Evolutionary conservation across 2,329 filamentous ascomycete species (phyloP), one percentile per base, ranked within the genome.

Genomic region (Samsoniella hepiali): DNA sequence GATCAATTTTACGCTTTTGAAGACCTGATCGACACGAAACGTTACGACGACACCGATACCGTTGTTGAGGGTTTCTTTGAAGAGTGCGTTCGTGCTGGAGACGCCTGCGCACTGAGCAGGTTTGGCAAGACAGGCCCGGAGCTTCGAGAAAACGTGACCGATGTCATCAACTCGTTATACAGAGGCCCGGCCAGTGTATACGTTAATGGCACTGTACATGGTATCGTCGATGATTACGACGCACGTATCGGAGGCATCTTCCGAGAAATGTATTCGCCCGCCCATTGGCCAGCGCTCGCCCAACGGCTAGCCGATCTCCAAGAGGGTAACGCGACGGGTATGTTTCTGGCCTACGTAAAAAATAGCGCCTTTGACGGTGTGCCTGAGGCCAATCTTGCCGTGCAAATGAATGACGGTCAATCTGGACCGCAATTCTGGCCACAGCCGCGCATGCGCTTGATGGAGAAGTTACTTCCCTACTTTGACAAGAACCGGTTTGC

Each of bases 181-280:
- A 54, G 32, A 15, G 40, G 10, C 3, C 62, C 62, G 5, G 22
- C 38, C 3, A 56, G 55, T 74, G 75, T 79, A 13, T 81, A 81
- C 57, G 64, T 82, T 59, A 78, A 81, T 68, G 73, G 70, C 42
- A 73, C 73, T 1, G 67, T 74, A 3, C 77, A 78, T 34, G 78
- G 78, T 0, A 64, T 73, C 0, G 58, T 82, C 3, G 75, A 77
- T 59, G 73, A 75, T 59, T 69, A 72, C 54, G 70, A 72, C 1
- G 65, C 79, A 3, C 74, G 74, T 68, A 69, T 71, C 38, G 67
- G 71, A 1, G 78, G 73, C 8, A 68, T 81, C 2, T 80, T 81
- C 47, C 70, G 70, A 0, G 68, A 72, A 5, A 66, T 82, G 9
- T 79, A 79, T 66, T 75, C 72, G 50, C 77, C 78, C 0, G 64